phyloP scores from a whole-genome alignment of 202 grass and related monocot genomes.

The Dendrocalamus latiflorus region DNA sequence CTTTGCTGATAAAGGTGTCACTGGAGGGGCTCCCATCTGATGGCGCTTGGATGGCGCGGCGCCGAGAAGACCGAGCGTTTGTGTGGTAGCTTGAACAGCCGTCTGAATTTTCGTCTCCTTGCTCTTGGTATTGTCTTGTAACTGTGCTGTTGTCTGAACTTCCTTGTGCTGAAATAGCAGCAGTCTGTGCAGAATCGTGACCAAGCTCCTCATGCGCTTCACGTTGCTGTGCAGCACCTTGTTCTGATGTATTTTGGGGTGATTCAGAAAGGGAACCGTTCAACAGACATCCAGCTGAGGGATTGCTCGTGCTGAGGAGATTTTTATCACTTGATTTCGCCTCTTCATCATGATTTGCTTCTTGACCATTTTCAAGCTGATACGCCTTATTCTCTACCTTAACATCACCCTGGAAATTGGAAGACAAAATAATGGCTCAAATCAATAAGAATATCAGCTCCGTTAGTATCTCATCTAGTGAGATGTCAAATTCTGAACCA shows the following conservation, averaged over 20 bases:
- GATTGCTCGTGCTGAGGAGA: not conserved
- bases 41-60: not conserved
- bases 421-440: not conserved
- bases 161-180: conserved; percentile 14
- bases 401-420: conserved; percentile 26
- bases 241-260: not conserved
- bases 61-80: not conserved
- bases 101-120: conserved; percentile 24
- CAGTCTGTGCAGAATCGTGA: not conserved
- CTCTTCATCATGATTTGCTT: not conserved
- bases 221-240: not conserved
- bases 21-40: conserved; percentile 46
- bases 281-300: not conserved
- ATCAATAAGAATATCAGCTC: not conserved
- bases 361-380: conserved; percentile 8
- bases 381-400: conserved; percentile 19
- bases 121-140: conserved; percentile 1
- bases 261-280: not conserved
- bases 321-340: conserved; percentile 21
- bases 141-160: conserved; percentile 12
- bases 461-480: not conserved
- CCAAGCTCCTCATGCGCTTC: not conserved
- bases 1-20: conserved; percentile 40
- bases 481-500: not conserved
- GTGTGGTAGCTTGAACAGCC: conserved; percentile 25